phyloP scores from a whole-genome alignment of 352 stramenopile genomes.

The Peronosclerospora sorghi region DNA sequence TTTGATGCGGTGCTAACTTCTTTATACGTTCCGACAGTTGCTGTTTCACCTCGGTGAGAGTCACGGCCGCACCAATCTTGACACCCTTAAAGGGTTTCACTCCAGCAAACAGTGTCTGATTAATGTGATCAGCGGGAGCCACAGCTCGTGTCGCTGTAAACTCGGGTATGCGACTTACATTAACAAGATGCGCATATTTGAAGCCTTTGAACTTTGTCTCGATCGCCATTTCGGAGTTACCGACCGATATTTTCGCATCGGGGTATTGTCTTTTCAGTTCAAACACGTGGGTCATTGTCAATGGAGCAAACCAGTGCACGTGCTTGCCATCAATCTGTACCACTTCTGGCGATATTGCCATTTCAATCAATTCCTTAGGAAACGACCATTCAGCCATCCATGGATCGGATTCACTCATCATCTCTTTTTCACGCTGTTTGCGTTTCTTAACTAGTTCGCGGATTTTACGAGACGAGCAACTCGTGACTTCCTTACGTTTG shows the following conservation, averaged over 20 bases:
- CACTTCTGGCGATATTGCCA: slow-evolving; percentile 35
- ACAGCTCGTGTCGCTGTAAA: slow-evolving; percentile 39
- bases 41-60: slow-evolving; percentile 61
- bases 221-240: slow-evolving; percentile 96
- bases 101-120: slow-evolving; percentile 30
- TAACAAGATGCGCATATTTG: slow-evolving; percentile 60
- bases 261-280: slow-evolving; percentile 75
- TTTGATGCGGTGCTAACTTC: slow-evolving; percentile 30
- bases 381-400: slow-evolving; percentile 24
- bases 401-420: slow-evolving; percentile 12
- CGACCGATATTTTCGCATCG: slow-evolving; percentile 89
- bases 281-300: slow-evolving; percentile 83
- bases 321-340: slow-evolving; percentile 57
- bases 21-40: slow-evolving; percentile 33
- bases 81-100: slow-evolving; percentile 43
- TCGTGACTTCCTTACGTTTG: slow-evolving; percentile 31
- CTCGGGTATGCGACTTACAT: slow-evolving; percentile 59
- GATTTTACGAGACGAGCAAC: slow-evolving; percentile 61
- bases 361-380: slow-evolving; percentile 49
- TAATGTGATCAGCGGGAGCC: slow-evolving; percentile 29
- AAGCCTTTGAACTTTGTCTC: slow-evolving; percentile 91
- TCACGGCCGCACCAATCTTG: slow-evolving; percentile 71
- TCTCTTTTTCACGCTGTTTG: slow-evolving; percentile 10
- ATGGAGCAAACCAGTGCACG: slow-evolving; percentile 89
- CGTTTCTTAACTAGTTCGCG: slow-evolving; percentile 36